These are phyloP conservation scores for Anisodus acutangulus DNA, from an alignment of 257 asterid species.

Conservation along the genomic window DNA sequence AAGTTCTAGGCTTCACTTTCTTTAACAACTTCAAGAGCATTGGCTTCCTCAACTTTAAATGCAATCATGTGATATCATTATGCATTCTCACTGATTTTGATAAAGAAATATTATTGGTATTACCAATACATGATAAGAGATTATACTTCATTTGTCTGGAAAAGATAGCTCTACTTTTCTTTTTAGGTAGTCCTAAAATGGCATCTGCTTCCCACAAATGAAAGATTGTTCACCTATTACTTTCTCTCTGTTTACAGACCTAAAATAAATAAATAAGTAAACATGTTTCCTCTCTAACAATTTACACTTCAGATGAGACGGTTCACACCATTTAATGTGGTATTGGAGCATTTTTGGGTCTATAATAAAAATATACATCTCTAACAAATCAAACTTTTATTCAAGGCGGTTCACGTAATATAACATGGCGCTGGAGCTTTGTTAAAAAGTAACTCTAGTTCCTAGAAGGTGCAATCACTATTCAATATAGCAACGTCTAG, in stretches of 20 bases:
- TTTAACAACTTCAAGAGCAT: not conserved
- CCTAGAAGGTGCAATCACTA: no score
- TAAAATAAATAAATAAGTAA: not conserved
- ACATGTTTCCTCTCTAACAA: not conserved
- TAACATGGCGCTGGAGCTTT: no score
- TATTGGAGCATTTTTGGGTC: not conserved
- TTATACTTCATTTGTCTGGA: not conserved
- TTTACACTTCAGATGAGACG: not conserved
- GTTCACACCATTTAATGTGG: not conserved
- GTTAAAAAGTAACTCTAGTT: no score
- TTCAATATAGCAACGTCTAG: not conserved
- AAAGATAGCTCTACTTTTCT: conserved; percentile 15
- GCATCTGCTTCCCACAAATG: not conserved
- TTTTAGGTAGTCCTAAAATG: not conserved
- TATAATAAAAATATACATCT: not conserved
- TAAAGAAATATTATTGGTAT: not conserved
- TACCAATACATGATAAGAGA: not conserved
- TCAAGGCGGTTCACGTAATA: not conserved
- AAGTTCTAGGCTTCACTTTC: not conserved
- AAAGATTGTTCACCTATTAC: not conserved
- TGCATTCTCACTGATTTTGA: not conserved
- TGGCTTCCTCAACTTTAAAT: not conserved
- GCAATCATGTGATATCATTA: not conserved
- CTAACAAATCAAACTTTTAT: not conserved
- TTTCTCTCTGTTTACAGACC: not conserved